These are phyloP conservation scores for Peterozyma xylosa DNA, from an alignment of 805 yeast genomes.

Conservation along the genomic window DNA sequence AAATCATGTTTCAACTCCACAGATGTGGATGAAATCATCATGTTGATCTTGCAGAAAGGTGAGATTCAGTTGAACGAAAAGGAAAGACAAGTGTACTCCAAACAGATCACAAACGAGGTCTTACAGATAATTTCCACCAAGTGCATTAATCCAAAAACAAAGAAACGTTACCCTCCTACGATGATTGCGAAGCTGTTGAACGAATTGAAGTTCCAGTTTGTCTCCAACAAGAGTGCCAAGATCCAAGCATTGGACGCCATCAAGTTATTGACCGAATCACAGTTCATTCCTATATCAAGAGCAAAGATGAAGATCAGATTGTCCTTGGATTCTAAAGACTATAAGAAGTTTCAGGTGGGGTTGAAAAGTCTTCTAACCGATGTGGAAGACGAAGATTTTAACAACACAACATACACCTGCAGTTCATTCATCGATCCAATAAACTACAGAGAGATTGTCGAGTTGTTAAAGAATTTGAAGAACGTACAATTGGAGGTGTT, in stretches of 20 bases:
- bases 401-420: slow-evolving; percentile 35
- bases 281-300: slow-evolving; percentile 86
- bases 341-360: slow-evolving; percentile 27
- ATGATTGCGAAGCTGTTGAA: slow-evolving; percentile 84
- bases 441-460: slow-evolving; percentile 63
- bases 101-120: slow-evolving; percentile 74
- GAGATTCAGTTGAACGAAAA: slow-evolving; percentile 93
- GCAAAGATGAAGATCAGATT: slow-evolving; percentile 87
- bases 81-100: slow-evolving; percentile 72
- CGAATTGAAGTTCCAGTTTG: slow-evolving; percentile 73
- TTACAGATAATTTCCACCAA: slow-evolving; percentile 78
- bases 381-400: slow-evolving; percentile 7
- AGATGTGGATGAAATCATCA: slow-evolving; percentile 64
- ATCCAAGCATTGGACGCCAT: slow-evolving; percentile 90
- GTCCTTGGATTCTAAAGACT: slow-evolving; percentile 46
- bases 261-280: slow-evolving; percentile 63
- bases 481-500: slow-evolving; percentile 73
- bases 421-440: slow-evolving; percentile 81
- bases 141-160: slow-evolving; percentile 84
- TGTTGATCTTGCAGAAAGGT: slow-evolving; percentile 81
- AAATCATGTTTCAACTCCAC: slow-evolving; percentile 67
- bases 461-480: slow-evolving; percentile 36
- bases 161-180: slow-evolving; percentile 88
- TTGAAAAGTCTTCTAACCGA: slow-evolving; percentile 15
- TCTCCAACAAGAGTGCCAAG: slow-evolving; percentile 70